Evolutionary conservation across 257 asterid genomes (phyloP), one percentile per base, ranked within the genome.

Genomic region (Plantago ovata): DNA sequence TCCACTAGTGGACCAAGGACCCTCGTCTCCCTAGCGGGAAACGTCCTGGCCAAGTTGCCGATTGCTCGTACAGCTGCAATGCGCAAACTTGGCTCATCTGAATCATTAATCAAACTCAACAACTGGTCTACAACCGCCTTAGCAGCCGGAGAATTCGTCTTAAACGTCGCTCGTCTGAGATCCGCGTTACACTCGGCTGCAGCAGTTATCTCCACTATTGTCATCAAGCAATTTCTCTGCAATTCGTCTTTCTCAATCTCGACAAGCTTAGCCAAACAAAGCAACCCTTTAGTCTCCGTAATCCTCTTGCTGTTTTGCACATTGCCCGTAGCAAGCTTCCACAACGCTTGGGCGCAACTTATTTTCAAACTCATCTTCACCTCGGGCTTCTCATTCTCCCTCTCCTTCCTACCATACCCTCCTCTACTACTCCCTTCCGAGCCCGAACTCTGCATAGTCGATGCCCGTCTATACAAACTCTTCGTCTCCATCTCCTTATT

Each of bases 81-180:
- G 18, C 68, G 80, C 56, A 81, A 53, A 10, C 28, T 49, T 1
- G 86, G 65, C 13, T 76, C 72, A 9, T 70, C 74, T 0, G 61
- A 74, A 38, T 79, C 80, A 41, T 76, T 69, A 16, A 83, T 83
- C 42, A 88, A 69, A 71, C 76, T 76, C 11, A 85, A 67, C n/a
- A 88, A 78, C 77, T 88, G 96, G 69, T 81, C 87, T n/a, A 88
- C 87, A 1, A 88, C 86, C 1, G 94, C 96, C 72, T 83, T 88
- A 6, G 94, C 87, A 33, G 96, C 90, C 0, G 87, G 86, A 4
- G 96, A 88, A 56, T 82, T 88, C 5, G 84, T 67, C 82, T 77
- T 88, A 72, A 88, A 88, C 21, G 91, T 80, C 1, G 81, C 83
- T 48, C 87, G 52, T 72, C 95, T 71, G 3, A 89, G 87, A 40